These are phyloP conservation scores for Eucalyptus regnans DNA, from an alignment of 345 rosid genomes.

Conservation along the genomic window DNA sequence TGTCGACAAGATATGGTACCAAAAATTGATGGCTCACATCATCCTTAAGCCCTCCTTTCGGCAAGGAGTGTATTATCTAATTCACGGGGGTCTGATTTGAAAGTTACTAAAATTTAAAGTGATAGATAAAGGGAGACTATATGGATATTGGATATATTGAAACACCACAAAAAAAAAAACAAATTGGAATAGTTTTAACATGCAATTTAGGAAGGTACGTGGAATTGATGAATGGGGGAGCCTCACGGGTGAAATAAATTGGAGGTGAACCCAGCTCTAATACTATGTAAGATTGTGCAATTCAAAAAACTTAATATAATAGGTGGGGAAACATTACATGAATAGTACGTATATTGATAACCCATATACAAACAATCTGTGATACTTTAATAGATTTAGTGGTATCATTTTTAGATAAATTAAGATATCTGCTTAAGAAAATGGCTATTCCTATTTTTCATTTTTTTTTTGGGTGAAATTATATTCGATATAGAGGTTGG, in stretches of 20 bases:
- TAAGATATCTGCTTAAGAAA: not conserved
- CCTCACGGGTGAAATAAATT: not conserved
- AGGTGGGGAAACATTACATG: not conserved
- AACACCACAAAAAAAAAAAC: fast-evolving
- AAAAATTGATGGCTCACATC: not conserved
- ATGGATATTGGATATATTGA: not conserved
- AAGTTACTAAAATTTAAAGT: not conserved
- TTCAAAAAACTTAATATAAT: not conserved
- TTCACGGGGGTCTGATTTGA: not conserved
- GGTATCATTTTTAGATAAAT: not conserved
- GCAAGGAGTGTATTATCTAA: not conserved
- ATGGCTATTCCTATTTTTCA: not conserved
- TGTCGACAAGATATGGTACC: not conserved
- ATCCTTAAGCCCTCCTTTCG: not conserved
- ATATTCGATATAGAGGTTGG: not conserved
- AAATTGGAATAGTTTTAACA: not conserved
- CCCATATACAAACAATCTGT: fast-evolving
- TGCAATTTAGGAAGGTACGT: fast-evolving
- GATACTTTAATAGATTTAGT: not conserved
- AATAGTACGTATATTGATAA: not conserved
- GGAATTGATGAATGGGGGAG: fast-evolving
- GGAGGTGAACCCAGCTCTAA: not conserved
- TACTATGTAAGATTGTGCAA: not conserved
- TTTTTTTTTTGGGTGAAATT: not conserved
- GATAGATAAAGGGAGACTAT: not conserved